phyloP scores from a whole-genome alignment of 352 stramenopile genomes.

The Phytophthora sp. region DNA sequence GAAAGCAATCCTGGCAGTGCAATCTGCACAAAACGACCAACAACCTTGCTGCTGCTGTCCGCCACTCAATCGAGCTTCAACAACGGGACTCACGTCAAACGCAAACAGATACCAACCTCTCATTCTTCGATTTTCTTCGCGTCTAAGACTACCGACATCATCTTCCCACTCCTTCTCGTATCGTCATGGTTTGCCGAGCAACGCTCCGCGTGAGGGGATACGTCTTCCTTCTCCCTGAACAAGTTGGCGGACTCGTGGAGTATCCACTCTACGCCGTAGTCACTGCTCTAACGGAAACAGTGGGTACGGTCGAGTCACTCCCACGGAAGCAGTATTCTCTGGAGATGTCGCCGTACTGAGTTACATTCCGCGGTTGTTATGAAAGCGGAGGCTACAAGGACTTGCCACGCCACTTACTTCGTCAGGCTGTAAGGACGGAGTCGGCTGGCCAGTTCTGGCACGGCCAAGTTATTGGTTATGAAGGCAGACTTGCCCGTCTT shows the following conservation, averaged over 20 bases:
- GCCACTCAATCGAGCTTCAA: too few species aligned
- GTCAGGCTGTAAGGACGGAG: conserved; percentile 7
- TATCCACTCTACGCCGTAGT: conserved; percentile 20
- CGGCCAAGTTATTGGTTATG: conserved; percentile 8
- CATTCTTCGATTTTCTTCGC: too few species aligned
- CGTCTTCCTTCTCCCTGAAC: conserved; percentile 5
- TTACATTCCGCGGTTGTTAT: not conserved
- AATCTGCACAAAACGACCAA: too few species aligned
- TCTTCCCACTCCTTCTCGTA: too few species aligned
- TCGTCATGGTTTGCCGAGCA: conserved; percentile 3
- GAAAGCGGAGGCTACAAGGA: conserved; percentile 5
- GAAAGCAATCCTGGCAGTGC: too few species aligned
- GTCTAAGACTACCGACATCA: too few species aligned
- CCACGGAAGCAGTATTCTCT: not conserved
- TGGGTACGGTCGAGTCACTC: too few species aligned
- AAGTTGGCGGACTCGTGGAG: conserved; percentile 1
- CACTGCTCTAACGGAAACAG: not conserved
- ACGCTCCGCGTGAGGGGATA: conserved; percentile 5
- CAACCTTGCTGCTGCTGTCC: too few species aligned
- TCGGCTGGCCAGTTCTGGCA: conserved; percentile 3
- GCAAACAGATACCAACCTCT: too few species aligned
- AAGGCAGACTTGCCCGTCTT: conserved; percentile 1
- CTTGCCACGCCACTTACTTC: not conserved
- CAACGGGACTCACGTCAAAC: too few species aligned
- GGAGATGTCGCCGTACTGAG: not conserved